phyloP scores from a whole-genome alignment of 2,329 filamentous ascomycete genomes.

The Plectosphaerella cucumerina region DNA sequence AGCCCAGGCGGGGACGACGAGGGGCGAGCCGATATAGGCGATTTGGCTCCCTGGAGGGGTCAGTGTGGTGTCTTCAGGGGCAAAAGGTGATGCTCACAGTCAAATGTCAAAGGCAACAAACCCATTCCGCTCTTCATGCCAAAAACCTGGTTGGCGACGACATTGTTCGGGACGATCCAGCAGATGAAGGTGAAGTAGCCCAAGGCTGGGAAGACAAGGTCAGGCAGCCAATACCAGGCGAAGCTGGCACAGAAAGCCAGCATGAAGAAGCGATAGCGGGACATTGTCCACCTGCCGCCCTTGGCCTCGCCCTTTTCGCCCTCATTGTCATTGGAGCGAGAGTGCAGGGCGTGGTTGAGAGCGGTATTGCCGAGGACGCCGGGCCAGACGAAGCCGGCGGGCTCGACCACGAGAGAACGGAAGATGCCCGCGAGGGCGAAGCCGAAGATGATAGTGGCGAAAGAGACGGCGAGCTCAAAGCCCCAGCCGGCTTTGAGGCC shows the following conservation, averaged over 20 bases:
- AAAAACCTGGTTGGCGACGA: slow-evolving; percentile 41
- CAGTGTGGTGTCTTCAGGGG: background rate
- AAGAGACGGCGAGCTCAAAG: slow-evolving; percentile 34
- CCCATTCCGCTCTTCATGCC: slow-evolving; percentile 40
- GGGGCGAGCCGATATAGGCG: slow-evolving; percentile 34
- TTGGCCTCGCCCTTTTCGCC: slow-evolving; percentile 10
- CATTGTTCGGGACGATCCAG: slow-evolving; percentile 44
- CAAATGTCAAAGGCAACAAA: slow-evolving; percentile 36
- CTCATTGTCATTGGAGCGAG: slow-evolving; percentile 25
- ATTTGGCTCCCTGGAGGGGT: slow-evolving; percentile 14
- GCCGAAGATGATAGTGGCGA: slow-evolving; percentile 39
- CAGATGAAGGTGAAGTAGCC: slow-evolving; percentile 40
- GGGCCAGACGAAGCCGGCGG: slow-evolving; percentile 48
- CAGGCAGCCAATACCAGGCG: slow-evolving; percentile 47
- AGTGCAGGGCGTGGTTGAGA: slow-evolving; percentile 36
- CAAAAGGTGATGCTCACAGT: slow-evolving; percentile 21
- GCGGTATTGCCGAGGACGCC: slow-evolving; percentile 44
- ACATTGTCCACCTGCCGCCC: slow-evolving; percentile 27
- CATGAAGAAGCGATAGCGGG: slow-evolving; percentile 26
- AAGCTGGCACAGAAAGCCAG: slow-evolving; percentile 29
- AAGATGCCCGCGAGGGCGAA: slow-evolving; percentile 44
- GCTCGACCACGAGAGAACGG: slow-evolving; percentile 38
- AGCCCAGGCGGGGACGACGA: slow-evolving; percentile 38
- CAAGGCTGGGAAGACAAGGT: slow-evolving; percentile 39
- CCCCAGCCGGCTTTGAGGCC: slow-evolving; percentile 38